Conservation (phyloP, 2,329 filamentous ascomycete species). For the Nigrospora sphaerica region DNA sequence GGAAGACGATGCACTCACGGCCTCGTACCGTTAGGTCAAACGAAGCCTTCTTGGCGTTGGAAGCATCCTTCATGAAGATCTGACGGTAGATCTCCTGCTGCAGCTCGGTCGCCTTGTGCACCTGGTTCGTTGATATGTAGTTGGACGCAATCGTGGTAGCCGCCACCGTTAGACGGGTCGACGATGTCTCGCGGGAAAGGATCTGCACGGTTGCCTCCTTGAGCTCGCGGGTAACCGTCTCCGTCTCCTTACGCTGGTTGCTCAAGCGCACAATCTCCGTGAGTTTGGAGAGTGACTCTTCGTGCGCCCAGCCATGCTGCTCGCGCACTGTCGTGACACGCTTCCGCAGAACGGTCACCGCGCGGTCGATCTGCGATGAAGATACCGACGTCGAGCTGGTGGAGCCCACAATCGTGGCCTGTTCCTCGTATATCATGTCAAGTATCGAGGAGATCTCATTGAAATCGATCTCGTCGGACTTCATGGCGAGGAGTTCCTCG, state of each 20-base stretch:
- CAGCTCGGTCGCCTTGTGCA: constrained; percentile 22
- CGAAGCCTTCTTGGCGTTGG: constrained; percentile 13
- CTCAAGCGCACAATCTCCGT: constrained; percentile 27
- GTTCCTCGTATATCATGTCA: constrained; percentile 29
- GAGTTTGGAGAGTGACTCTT: constrained; percentile 27
- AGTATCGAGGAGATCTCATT: constrained; percentile 24
- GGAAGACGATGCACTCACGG: constrained; percentile 30
- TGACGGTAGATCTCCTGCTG: constrained; percentile 29
- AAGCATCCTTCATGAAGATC: constrained; percentile 26
- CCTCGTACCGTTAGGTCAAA: constrained; percentile 26
- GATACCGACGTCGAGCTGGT: constrained; percentile 14
- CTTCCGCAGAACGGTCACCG: constrained; percentile 20
- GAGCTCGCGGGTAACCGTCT: constrained; percentile 22
- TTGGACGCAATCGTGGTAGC: constrained; percentile 26
- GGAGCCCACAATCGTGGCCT: constrained; percentile 16
- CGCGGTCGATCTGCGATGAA: constrained; percentile 19
- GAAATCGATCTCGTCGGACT: constrained; percentile 22
- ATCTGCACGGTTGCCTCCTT: constrained; percentile 24
- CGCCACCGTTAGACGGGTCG: constrained; percentile 20
- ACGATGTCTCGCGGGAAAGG: constrained; percentile 21
- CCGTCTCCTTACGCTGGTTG: constrained; percentile 22
- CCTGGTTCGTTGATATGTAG: constrained; percentile 25
- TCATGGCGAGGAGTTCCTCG: constrained; percentile 24
- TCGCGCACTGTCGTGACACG: constrained; percentile 21
- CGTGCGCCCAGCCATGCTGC: constrained; percentile 28